Evolutionary conservation across 768 basidiomycete species (phyloP).

Genomic region (Tephrocybe sp.): DNA sequence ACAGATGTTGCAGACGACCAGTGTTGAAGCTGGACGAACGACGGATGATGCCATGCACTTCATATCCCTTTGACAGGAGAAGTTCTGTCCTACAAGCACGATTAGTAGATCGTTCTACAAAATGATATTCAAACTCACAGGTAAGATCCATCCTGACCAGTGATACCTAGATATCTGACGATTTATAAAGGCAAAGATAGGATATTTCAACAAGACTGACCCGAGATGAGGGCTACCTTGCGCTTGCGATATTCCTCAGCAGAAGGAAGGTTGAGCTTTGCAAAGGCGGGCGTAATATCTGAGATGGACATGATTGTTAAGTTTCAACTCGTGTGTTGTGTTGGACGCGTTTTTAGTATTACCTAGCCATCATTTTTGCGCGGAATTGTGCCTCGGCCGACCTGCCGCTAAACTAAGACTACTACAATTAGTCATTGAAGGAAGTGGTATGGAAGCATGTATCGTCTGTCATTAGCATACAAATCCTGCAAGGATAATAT

Average conservation of each 20-base stretch:
- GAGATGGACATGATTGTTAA: slow-evolving; percentile 39
- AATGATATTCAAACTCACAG: slow-evolving; percentile 48
- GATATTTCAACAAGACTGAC: slow-evolving; percentile 35
- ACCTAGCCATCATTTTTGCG: too few relatives aligned
- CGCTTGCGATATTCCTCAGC: slow-evolving; percentile 83
- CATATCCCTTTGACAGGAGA: slow-evolving; percentile 82
- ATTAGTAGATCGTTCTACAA: slow-evolving; percentile 5
- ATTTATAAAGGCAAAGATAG: slow-evolving; percentile 3
- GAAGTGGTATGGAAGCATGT: too few relatives aligned
- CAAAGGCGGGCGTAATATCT: slow-evolving; percentile 39
- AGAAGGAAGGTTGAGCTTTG: slow-evolving; percentile 59
- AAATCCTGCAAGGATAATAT: too few relatives aligned
- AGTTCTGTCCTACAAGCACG: slow-evolving; percentile 66
- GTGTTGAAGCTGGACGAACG: slow-evolving; percentile 99
- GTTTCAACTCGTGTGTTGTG: not conserved
- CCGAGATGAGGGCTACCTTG: slow-evolving; percentile 92
- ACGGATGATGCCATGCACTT: slow-evolving; percentile 94
- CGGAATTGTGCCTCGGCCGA: too few relatives aligned
- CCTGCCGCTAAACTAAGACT: too few relatives aligned
- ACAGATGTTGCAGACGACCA: slow-evolving; percentile 89
- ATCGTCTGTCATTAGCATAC: too few relatives aligned
- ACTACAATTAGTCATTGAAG: too few relatives aligned
- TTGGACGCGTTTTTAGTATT: not conserved
- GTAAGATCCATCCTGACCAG: slow-evolving; percentile 96
- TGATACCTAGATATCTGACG: slow-evolving; percentile 62